Percentiles rank a stretch among this genome's conserved stretches.
Evolutionary conservation across 805 yeast genomes (phyloP).

Genomic region (Ogataea zsoltii): DNA sequence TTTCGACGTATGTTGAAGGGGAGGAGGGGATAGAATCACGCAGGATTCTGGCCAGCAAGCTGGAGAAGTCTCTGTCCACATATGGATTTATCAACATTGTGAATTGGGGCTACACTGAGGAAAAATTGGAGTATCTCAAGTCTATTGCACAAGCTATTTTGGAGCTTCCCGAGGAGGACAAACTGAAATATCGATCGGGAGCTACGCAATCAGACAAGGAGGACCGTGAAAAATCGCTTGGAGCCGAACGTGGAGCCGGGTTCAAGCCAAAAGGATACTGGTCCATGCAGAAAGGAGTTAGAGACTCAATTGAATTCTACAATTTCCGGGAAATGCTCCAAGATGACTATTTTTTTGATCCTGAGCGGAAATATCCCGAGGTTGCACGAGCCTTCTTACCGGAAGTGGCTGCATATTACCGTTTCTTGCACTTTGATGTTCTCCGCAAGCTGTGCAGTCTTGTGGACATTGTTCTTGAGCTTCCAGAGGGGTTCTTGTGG

Average conservation of each 20-base stretch:
- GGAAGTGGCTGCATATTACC: constrained; percentile 41
- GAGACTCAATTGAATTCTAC: constrained; percentile 45
- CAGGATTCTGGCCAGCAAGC: constrained; percentile 34
- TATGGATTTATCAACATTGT: constrained; percentile 44
- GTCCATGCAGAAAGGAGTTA: constrained; percentile 43
- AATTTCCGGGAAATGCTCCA: constrained; percentile 43
- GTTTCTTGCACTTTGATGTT: constrained; percentile 37
- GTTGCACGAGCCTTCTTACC: constrained; percentile 37
- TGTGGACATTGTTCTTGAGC: constrained; percentile 44
- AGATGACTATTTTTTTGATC: constrained; percentile 30
- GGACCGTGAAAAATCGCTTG: constrained; percentile 31
- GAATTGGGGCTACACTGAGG: constrained; percentile 41
- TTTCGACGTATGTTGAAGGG: constrained; percentile 39
- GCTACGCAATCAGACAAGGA: constrained; percentile 32
- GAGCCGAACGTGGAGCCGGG: constrained; percentile 49
- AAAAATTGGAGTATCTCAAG: constrained; percentile 35
- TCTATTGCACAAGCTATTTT: constrained; percentile 43
- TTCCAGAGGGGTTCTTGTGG: constrained; percentile 46
- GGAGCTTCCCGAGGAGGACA: constrained; percentile 42
- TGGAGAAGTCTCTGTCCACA: constrained; percentile 41
- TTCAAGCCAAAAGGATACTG: constrained; percentile 50
- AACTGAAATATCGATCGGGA: constrained; percentile 37
- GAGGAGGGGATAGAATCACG: constrained; percentile 34
- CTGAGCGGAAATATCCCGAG: constrained; percentile 40
- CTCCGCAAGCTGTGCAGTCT: constrained; percentile 38